Evolutionary conservation across 2,329 filamentous ascomycete genomes (phyloP).

Genomic region (Amylocarpus encephaloides): DNA sequence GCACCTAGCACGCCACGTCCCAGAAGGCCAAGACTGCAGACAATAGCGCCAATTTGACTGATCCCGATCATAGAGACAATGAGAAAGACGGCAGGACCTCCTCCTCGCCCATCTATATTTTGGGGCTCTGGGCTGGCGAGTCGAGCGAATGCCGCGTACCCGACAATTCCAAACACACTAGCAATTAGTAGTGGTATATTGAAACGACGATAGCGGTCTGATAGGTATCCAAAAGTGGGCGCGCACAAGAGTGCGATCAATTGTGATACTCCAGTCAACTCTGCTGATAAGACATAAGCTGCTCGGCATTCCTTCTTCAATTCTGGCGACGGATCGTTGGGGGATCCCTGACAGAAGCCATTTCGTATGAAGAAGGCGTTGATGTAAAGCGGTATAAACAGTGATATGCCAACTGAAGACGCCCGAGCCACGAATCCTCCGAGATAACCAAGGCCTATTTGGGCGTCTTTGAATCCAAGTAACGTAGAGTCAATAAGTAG

Average conservation of each 20-base stretch:
- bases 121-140: slow-evolving; percentile 70
- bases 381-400: slow-evolving; percentile 89
- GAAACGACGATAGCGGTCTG: slow-evolving; percentile 58
- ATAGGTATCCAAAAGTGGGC: slow-evolving; percentile 79
- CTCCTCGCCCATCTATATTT: slow-evolving; percentile 57
- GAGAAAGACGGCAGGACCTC: slow-evolving; percentile 63
- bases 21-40: slow-evolving; percentile 86
- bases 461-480: slow-evolving; percentile 67
- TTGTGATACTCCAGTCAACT: slow-evolving; percentile 84
- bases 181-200: slow-evolving; percentile 71
- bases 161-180: slow-evolving; percentile 66
- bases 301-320: slow-evolving; percentile 79
- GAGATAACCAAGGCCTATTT: slow-evolving; percentile 81
- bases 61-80: slow-evolving; percentile 77
- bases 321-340: slow-evolving; percentile 59
- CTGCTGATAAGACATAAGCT: slow-evolving; percentile 82
- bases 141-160: slow-evolving; percentile 72
- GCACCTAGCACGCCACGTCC: slow-evolving; percentile 67
- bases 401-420: slow-evolving; percentile 87
- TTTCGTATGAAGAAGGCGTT: slow-evolving; percentile 83
- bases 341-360: slow-evolving; percentile 67
- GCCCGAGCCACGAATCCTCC: slow-evolving; percentile 93
- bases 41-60: slow-evolving; percentile 93
- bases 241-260: slow-evolving; percentile 78
- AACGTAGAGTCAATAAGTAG: slow-evolving; percentile 57